These are phyloP conservation scores for Pilobolus umbonatus DNA, from an alignment of 192 early-diverging fungal species.

Conservation along the genomic window DNA sequence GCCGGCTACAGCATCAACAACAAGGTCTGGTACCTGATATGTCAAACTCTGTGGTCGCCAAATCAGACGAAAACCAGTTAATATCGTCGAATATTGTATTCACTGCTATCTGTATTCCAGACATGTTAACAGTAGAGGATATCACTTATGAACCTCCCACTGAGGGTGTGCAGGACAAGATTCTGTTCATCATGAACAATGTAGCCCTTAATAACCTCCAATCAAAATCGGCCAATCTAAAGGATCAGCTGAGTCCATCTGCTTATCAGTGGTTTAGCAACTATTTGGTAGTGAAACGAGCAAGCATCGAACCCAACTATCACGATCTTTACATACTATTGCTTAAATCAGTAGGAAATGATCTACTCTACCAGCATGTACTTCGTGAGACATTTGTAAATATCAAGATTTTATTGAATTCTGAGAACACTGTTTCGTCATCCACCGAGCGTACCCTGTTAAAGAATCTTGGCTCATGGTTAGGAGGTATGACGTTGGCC, in stretches of 20 bases:
- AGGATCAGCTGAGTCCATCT: conserved; percentile 63
- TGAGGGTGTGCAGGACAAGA: conserved; percentile 80
- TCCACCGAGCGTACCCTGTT: conserved; percentile 83
- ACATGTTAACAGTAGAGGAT: neutral
- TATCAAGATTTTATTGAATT: conserved; percentile 86
- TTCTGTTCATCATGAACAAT: conserved; percentile 97
- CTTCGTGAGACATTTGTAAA: conserved; percentile 86
- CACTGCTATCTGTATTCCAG: conserved; percentile 17
- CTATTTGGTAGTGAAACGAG: conserved; percentile 91
- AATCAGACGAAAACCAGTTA: neutral
- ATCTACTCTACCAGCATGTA: conserved; percentile 67
- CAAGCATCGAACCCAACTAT: conserved; percentile 96
- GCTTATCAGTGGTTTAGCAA: conserved; percentile 88
- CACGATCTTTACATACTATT: conserved; percentile 87
- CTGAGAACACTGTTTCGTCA: conserved; percentile 87
- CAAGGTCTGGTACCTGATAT: conserved; percentile 2
- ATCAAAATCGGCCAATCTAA: conserved; percentile 71
- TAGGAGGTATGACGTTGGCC: conserved; percentile 96
- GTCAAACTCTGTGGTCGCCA: neutral
- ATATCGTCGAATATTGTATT: conserved; percentile 5
- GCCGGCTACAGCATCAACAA: conserved; percentile 2
- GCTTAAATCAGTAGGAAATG: conserved; percentile 68
- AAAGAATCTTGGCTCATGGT: conserved; percentile 97
- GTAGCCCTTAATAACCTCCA: conserved; percentile 81
- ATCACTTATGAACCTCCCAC: conserved; percentile 43